A percentile compares a stretch with the other conserved stretches of the same genome.
Evolutionary conservation across 495 filamentous ascomycete species (phyloP).

Genomic region (Letharia columbiana): DNA sequence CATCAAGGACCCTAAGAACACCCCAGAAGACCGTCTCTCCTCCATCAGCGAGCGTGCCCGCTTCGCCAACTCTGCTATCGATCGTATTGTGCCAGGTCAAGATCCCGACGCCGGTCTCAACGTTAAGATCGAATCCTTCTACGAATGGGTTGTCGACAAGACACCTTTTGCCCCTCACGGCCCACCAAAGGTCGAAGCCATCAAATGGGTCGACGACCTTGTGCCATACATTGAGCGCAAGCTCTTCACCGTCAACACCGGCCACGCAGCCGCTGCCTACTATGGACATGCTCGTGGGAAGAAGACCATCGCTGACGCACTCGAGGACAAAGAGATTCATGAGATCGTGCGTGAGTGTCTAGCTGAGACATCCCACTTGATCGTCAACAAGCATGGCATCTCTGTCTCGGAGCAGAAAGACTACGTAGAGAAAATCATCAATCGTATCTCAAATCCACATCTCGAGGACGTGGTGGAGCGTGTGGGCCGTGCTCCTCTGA

Average conservation of each 20-base stretch:
- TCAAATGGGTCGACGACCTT: slow-evolving; percentile 87
- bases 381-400: slow-evolving; percentile 80
- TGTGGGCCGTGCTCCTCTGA: slow-evolving; percentile 86
- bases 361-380: slow-evolving; percentile 73
- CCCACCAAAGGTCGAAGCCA: slow-evolving; percentile 69
- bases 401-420: slow-evolving; percentile 64
- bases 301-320: slow-evolving; percentile 75
- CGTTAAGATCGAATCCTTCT: slow-evolving; percentile 95
- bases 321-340: slow-evolving; percentile 60
- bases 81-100: slow-evolving; percentile 92
- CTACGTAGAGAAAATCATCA: slow-evolving; percentile 88
- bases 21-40: slow-evolving; percentile 47
- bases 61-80: slow-evolving; percentile 95
- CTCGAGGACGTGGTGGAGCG: slow-evolving; percentile 89
- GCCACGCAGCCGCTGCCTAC: slow-evolving; percentile 95
- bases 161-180: slow-evolving; percentile 61
- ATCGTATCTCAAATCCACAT: slow-evolving; percentile 88
- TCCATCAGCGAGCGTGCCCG: slow-evolving; percentile 57
- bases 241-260: slow-evolving; percentile 97
- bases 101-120: slow-evolving; percentile 69
- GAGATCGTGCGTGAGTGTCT: slow-evolving; percentile 66
- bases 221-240: slow-evolving; percentile 97
- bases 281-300: slow-evolving; percentile 79
- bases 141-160: slow-evolving; percentile 92
- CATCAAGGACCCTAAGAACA: slow-evolving; percentile 67